Evolutionary conservation across 495 filamentous ascomycete genomes (phyloP).

Genomic region (Lasiosphaeria miniovina): DNA sequence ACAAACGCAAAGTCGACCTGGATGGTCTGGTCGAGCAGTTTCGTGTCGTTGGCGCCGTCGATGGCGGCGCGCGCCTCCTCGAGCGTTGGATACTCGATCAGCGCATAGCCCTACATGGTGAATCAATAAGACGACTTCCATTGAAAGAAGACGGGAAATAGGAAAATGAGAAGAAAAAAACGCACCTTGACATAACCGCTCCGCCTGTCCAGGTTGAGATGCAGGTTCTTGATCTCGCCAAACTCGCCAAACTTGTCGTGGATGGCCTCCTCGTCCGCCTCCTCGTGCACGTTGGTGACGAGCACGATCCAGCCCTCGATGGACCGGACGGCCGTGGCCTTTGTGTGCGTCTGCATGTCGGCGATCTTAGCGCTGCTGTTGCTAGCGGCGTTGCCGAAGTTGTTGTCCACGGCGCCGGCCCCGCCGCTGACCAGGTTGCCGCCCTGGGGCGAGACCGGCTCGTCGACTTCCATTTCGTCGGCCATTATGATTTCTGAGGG

Average conservation of each 20-base stretch:
- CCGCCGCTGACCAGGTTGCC: neutral
- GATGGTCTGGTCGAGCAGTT: slow-evolving; percentile 90
- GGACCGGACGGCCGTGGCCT: slow-evolving; percentile 89
- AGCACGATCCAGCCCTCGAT: slow-evolving; percentile 99
- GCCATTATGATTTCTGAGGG: slow-evolving; percentile 12
- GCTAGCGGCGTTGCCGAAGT: slow-evolving; percentile 6
- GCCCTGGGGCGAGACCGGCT: slow-evolving; percentile 7
- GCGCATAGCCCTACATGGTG: slow-evolving; percentile 71
- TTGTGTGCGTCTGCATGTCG: slow-evolving; percentile 69
- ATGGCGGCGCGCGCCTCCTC: slow-evolving; percentile 83
- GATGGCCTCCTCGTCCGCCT: slow-evolving; percentile 93
- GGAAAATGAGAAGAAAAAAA: slow-evolving; percentile 12
- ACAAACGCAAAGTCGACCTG: slow-evolving; percentile 96
- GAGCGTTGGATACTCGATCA: slow-evolving; percentile 90
- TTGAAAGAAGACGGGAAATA: neutral
- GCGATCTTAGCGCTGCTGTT: slow-evolving; percentile 49
- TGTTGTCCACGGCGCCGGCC: slow-evolving; percentile 1
- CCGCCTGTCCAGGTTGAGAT: slow-evolving; percentile 88
- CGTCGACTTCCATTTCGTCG: slow-evolving; percentile 23
- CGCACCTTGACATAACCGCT: slow-evolving; percentile 97
- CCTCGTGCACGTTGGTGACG: slow-evolving; percentile 95
- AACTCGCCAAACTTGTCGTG: slow-evolving; percentile 93
- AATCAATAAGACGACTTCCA: neutral
- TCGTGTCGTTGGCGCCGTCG: slow-evolving; percentile 73
- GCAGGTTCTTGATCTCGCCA: slow-evolving; percentile 96